Evolutionary conservation across 345 rosid genomes (phyloP).

Genomic region (Sonneratia caseolaris): DNA sequence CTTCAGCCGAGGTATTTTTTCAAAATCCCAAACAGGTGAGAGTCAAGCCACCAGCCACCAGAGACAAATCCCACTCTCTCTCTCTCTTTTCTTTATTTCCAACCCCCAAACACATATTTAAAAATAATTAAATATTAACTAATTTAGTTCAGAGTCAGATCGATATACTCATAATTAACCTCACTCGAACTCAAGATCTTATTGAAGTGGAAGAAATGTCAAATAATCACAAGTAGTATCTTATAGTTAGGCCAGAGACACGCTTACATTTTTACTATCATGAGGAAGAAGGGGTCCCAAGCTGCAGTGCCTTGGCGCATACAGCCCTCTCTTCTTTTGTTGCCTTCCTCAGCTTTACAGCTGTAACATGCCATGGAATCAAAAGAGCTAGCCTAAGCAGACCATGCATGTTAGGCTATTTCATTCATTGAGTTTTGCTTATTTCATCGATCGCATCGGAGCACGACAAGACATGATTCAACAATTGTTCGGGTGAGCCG

Average conservation of each 20-base stretch:
- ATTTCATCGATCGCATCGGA: neutral
- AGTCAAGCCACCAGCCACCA: neutral
- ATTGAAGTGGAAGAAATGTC: too few species aligned
- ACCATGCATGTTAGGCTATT: neutral
- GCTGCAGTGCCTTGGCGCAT: neutral
- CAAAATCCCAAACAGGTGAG: neutral
- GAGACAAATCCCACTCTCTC: too few species aligned
- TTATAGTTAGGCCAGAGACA: too few species aligned
- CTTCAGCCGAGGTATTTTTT: too few species aligned
- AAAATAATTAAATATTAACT: too few species aligned
- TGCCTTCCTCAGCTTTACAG: constrained; percentile 3
- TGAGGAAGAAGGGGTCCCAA: neutral
- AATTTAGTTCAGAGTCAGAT: too few species aligned
- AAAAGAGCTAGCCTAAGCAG: neutral
- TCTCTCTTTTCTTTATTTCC: too few species aligned
- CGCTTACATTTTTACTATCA: too few species aligned
- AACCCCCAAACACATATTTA: too few species aligned
- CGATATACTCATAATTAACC: too few species aligned
- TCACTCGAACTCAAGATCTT: too few species aligned
- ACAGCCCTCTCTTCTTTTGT: neutral
- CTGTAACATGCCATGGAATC: neutral
- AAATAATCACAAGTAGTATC: too few species aligned
- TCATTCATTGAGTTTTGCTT: neutral
- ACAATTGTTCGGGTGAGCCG: neutral
- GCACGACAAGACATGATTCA: neutral